These are phyloP conservation scores for Amanita phalloides DNA, from an alignment of 768 basidiomycete genomes.

Conservation along the genomic window DNA sequence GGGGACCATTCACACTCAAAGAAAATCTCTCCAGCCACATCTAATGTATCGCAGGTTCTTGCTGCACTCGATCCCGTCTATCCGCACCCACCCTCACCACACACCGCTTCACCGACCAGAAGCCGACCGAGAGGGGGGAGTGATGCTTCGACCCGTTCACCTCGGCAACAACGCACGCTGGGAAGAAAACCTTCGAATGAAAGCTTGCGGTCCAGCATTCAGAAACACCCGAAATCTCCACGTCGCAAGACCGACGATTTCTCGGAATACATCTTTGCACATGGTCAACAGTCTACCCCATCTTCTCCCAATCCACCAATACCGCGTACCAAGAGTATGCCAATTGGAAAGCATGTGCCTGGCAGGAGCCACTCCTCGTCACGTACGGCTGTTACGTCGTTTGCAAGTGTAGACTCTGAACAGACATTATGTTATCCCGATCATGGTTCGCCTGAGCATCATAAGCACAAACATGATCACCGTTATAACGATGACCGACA, in stretches of 20 bases:
- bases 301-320: conserved; percentile 9
- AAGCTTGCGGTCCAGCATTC: conserved; percentile 13
- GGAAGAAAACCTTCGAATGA: conserved; percentile 14
- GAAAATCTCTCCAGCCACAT: conserved; percentile 2
- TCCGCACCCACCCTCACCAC: background rate
- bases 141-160: conserved; percentile 11
- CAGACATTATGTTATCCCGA: background rate
- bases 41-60: conserved; percentile 11
- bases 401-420: conserved; percentile 9
- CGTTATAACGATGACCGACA: conserved; percentile 8
- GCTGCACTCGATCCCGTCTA: conserved; percentile 17
- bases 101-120: conserved; percentile 9
- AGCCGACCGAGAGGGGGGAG: conserved; percentile 17
- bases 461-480: background rate
- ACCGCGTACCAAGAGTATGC: conserved; percentile 42
- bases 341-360: background rate
- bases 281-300: background rate
- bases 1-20: conserved; percentile 10
- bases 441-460: conserved; percentile 1
- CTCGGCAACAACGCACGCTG: conserved; percentile 7
- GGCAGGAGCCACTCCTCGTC: conserved; percentile 8
- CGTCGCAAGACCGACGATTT: conserved; percentile 6
- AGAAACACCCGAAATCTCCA: conserved; percentile 12
- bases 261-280: background rate
- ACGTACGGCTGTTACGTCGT: conserved; percentile 12